phyloP scores from a whole-genome alignment of 23 red algal species.

The Gracilariopsis chorda region DNA sequence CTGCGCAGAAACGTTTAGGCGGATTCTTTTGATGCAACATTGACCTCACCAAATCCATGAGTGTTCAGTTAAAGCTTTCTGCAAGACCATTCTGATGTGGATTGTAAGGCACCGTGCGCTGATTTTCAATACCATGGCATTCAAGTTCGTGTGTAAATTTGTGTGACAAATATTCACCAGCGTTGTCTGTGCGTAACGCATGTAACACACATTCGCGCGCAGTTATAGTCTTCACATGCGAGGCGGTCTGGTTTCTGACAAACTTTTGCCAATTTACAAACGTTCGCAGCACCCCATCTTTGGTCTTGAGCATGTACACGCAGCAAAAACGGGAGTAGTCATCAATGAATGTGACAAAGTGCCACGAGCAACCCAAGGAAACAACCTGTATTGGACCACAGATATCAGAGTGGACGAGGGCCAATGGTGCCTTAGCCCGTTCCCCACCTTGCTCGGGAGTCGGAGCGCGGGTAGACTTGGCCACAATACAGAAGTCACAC shows the following conservation, averaged over 20 bases:
- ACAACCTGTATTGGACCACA: slow-evolving; percentile 3
- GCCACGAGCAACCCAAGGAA: neutral
- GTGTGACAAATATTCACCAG: slow-evolving; percentile 22
- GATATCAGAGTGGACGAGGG: neutral
- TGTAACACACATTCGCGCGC: neutral
- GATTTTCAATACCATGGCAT: slow-evolving; percentile 4
- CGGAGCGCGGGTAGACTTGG: neutral
- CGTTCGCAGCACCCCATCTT: neutral
- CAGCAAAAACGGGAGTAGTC: neutral
- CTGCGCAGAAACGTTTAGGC: neutral
- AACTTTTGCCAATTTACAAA: neutral
- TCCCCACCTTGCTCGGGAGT: slow-evolving; percentile 26
- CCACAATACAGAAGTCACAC: neutral
- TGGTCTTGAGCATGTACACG: slow-evolving; percentile 19
- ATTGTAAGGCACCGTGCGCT: slow-evolving; percentile 3
- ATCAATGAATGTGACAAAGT: slow-evolving; percentile 43
- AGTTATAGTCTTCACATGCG: neutral
- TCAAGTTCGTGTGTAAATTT: neutral
- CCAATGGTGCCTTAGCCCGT: neutral
- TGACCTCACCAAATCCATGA: slow-evolving; percentile 8
- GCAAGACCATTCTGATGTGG: slow-evolving; percentile 31
- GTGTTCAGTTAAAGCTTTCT: slow-evolving; percentile 30
- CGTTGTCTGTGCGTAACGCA: slow-evolving; percentile 36
- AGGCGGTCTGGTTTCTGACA: neutral
- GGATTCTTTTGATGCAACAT: slow-evolving; percentile 9